Evolutionary conservation across 257 asterid genomes (phyloP), one percentile per base, ranked within the genome.

Genomic region (Scutellaria minor): DNA sequence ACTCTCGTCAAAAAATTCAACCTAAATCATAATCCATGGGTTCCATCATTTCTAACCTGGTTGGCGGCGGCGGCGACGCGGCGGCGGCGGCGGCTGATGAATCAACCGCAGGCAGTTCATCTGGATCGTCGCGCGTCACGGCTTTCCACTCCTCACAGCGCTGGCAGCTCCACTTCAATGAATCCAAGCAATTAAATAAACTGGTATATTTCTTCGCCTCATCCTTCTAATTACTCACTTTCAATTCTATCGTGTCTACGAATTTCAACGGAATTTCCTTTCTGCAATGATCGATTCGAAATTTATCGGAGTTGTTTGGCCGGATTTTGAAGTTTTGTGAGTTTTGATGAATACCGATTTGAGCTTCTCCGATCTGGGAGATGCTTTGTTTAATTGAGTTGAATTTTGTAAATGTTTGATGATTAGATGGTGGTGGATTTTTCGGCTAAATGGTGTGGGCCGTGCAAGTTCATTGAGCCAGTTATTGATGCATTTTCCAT

Each of bases 371-470:
- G 79, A 80, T 76, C 83, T 81, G 78, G 51, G 73, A 13, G 31
- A 64, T 50, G 4, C 5, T 20, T 39, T 13, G 6, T 55, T 15
- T 47, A 3, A 12, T 48, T 73, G 4, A 2, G 3, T 8, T 44
- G 12, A 44, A 44, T 44, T 53, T 18, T 12, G 8, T 57, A 6
- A 48, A 50, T 57, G 50, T 47, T 59, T 65, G 78, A 63, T 62
- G 77, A 64, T 59, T 58, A 93, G 98, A 77, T 91, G 78, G 98
- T 91, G 76, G 86, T 93, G 39, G 96, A 89, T 85, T 93, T 93
- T 31, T 78, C 96, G 40, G 97, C 97, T 7, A 41, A 90, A 9
- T 93, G 98, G 97, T 93, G 98, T 55, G 97, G 97, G 2, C 98
- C 97, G 47, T 91, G 98, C 93, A 93, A 77, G 84, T 70, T 89